Evolutionary conservation across 2,329 filamentous ascomycete species (phyloP).

Genomic region (Monosporascus ibericus): DNA sequence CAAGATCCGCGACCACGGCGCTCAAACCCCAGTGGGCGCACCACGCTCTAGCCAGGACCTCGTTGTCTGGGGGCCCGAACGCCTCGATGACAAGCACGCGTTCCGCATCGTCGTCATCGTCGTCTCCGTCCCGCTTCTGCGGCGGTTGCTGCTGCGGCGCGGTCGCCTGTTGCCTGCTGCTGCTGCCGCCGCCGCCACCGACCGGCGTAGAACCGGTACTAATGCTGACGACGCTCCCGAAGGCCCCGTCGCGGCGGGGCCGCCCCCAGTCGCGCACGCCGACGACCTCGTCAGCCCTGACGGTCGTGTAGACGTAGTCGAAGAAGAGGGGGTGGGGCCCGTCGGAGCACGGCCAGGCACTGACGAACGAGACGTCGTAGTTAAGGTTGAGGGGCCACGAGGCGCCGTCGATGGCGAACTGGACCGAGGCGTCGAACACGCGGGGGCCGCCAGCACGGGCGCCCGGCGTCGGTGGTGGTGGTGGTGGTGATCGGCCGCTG

Average conservation of each 20-base stretch:
- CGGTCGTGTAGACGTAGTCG: conserved; percentile 57
- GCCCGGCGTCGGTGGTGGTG: too few species aligned
- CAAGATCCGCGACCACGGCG: conserved; percentile 63
- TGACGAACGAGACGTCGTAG: conserved; percentile 61
- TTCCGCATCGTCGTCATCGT: conserved; percentile 48
- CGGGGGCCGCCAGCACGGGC: conserved; percentile 27
- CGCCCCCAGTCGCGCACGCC: conserved; percentile 60
- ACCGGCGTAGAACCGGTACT: neutral
- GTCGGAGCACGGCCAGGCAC: conserved; percentile 57
- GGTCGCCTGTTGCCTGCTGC: conserved; percentile 3
- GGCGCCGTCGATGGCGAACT: conserved; percentile 57
- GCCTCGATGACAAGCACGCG: conserved; percentile 67
- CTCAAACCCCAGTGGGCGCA: conserved; percentile 69
- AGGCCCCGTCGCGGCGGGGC: conserved; percentile 12
- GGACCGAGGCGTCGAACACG: conserved; percentile 55
- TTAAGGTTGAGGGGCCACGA: conserved; percentile 58
- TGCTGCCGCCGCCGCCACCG: conserved; percentile 1
- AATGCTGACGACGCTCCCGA: neutral
- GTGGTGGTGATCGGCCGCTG: conserved; percentile 3
- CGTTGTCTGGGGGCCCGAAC: conserved; percentile 67
- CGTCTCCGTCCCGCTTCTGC: conserved; percentile 13
- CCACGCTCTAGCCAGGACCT: conserved; percentile 71
- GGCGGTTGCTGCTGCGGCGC: conserved; percentile 11
- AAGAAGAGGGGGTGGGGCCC: conserved; percentile 67
- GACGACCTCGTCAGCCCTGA: conserved; percentile 60